phyloP scores from a whole-genome alignment of 139 green algal species.

The Tetradesmus lagerheimii region DNA sequence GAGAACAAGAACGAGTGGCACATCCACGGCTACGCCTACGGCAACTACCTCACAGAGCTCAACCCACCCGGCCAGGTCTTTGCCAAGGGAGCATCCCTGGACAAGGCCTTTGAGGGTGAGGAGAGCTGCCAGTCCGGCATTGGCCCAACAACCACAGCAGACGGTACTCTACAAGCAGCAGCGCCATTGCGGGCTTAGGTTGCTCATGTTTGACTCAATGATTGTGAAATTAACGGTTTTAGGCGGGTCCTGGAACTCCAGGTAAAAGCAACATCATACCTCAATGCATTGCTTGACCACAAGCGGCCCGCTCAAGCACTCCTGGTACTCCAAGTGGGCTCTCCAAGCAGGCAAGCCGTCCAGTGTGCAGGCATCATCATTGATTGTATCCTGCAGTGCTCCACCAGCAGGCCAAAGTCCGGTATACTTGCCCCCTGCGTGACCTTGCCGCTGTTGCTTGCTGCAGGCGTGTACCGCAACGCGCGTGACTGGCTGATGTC shows the following conservation, averaged over 20 bases:
- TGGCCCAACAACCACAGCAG: conserved; percentile 8
- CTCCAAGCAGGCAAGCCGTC: too few species aligned
- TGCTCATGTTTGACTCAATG: not conserved
- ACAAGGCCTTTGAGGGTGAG: conserved; percentile 62
- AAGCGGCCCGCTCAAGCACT: too few species aligned
- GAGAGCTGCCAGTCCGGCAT: not conserved
- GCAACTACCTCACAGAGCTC: conserved; percentile 73
- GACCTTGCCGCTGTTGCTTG: not conserved
- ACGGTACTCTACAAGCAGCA: not conserved
- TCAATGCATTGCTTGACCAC: too few species aligned
- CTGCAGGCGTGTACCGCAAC: conserved; percentile 61
- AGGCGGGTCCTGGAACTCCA: too few species aligned
- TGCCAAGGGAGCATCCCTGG: conserved; percentile 46
- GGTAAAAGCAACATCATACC: too few species aligned
- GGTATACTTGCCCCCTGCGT: not conserved
- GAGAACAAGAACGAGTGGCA: conserved; percentile 70
- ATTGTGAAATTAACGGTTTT: too few species aligned
- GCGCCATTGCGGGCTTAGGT: not conserved
- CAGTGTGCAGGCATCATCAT: too few species aligned
- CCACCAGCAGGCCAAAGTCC: too few species aligned
- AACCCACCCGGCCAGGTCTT: conserved; percentile 45
- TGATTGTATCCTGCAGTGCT: not conserved
- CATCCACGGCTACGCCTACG: conserved; percentile 76
- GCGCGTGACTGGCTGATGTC: conserved; percentile 78
- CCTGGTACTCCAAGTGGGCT: too few species aligned